These are phyloP conservation scores for Paramecium pentaurelia DNA, from an alignment of 73 alveolate species.

Conservation along the genomic window DNA sequence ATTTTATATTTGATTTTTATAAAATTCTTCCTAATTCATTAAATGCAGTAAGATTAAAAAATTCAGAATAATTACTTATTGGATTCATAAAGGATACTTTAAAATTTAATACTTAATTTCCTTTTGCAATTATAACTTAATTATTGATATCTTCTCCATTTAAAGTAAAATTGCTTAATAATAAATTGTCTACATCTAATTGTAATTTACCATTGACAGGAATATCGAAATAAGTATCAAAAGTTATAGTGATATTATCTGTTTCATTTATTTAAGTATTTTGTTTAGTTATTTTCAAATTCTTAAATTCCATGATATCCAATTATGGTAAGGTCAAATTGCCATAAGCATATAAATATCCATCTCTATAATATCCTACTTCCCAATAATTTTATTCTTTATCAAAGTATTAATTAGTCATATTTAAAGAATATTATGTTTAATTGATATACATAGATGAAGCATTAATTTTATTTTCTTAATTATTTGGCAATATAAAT, in stretches of 20 bases:
- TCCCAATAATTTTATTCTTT: neutral
- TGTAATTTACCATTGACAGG: neutral
- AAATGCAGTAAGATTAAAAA: neutral
- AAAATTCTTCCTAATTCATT: neutral
- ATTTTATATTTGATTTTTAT: neutral
- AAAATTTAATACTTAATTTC: neutral
- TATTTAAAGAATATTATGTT: neutral
- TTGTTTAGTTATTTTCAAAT: neutral
- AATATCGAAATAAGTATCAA: neutral
- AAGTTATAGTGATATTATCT: neutral
- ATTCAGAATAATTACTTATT: neutral
- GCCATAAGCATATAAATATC: constrained; percentile 4
- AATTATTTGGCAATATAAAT: neutral
- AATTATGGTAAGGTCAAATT: neutral
- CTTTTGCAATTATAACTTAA: neutral
- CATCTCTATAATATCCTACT: neutral
- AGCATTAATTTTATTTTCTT: neutral
- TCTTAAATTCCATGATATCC: neutral
- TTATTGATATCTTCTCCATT: neutral
- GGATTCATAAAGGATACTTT: neutral
- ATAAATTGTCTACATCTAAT: neutral
- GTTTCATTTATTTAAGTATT: neutral
- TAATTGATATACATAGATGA: neutral
- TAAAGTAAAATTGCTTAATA: neutral
- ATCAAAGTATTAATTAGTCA: neutral